Base-by-base conservation (phyloP, 306 rosid species). In the Cercis canadensis region DNA sequence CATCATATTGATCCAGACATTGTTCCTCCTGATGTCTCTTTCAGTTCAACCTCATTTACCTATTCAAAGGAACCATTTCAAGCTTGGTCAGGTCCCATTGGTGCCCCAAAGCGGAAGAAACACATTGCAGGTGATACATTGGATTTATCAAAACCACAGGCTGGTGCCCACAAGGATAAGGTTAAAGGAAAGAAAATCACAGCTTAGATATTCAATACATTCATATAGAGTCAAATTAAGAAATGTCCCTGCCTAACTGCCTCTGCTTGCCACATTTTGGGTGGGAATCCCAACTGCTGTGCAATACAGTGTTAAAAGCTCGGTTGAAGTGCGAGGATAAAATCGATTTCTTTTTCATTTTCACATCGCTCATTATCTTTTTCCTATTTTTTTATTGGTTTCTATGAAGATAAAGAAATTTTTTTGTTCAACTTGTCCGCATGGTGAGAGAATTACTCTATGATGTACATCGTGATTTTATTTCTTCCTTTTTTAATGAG, bases 51-150 rank as follows among this genome's bases (percentile, higher is more conserved):
- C 62, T 80, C 89, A 5, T 90, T 88, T 55, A 70, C 81, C 53
- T 81, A 83, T 81, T 73, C 89, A 59, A 92, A 88, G 72, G 96
- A 89, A 41, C 83, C 86, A 9, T 69, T 81, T 56, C 96, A 86
- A 78, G 85, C 96, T 15, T 86, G 91, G 96, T 92, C 98, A 11
- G 98, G 98, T 62, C 98, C 98, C 40, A 73, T 92, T 69, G 81
- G 76, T 63, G 86, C 76, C 47, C 78, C 90, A 3, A 83, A 88
- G 74, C 81, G 77, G 80, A 90, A 84, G 89, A 92, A 84, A 70
- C 88, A 80, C 45, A 59, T 51, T 2, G 59, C 86, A 57, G 85
- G 79, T 16, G 87, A 87, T 74, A 73, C 80, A 49, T 68, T 75
- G 52, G 88, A 82, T 69, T 16, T 74, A 65, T 86, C 88, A 52